Conservation (phyloP, 2,329 filamentous ascomycete genomes). For the Macrophomina pseudophaseolina region DNA sequence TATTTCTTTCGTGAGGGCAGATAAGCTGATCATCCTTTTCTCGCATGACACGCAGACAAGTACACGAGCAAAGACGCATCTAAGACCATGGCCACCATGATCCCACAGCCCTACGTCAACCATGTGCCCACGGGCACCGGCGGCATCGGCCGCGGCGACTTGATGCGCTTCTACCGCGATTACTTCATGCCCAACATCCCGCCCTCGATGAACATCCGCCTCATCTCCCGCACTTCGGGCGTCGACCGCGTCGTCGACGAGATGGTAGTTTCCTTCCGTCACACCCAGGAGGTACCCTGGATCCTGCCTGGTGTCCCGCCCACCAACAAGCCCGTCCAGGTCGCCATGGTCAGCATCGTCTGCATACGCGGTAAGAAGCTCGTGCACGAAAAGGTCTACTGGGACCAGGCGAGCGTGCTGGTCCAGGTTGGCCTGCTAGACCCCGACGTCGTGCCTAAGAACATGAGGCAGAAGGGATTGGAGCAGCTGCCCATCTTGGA, state of each 20-base stretch:
- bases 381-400: constrained; percentile 63
- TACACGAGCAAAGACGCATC: constrained; percentile 33
- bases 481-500: constrained; percentile 47
- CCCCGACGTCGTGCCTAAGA: constrained; percentile 56
- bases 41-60: constrained; percentile 22
- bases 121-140: constrained; percentile 52
- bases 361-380: constrained; percentile 58
- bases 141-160: constrained; percentile 48
- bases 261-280: constrained; percentile 61
- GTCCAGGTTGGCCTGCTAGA: constrained; percentile 62
- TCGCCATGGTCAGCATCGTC: constrained; percentile 62
- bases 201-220: constrained; percentile 57
- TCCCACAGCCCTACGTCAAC: constrained; percentile 39
- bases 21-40: constrained; percentile 2
- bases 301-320: constrained; percentile 62
- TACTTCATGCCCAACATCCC: constrained; percentile 62
- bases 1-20: not conserved
- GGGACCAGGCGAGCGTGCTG: constrained; percentile 64
- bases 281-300: constrained; percentile 63
- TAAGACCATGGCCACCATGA: constrained; percentile 38
- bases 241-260: constrained; percentile 65
- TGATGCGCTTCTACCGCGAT: constrained; percentile 60
- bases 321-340: constrained; percentile 60
- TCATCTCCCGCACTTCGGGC: constrained; percentile 62
- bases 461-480: constrained; percentile 45